A percentile compares a stretch with the other conserved stretches of the same genome.
Evolutionary conservation across 2,329 filamentous ascomycete genomes (phyloP).

Genomic region (Alternaria gansuensis): DNA sequence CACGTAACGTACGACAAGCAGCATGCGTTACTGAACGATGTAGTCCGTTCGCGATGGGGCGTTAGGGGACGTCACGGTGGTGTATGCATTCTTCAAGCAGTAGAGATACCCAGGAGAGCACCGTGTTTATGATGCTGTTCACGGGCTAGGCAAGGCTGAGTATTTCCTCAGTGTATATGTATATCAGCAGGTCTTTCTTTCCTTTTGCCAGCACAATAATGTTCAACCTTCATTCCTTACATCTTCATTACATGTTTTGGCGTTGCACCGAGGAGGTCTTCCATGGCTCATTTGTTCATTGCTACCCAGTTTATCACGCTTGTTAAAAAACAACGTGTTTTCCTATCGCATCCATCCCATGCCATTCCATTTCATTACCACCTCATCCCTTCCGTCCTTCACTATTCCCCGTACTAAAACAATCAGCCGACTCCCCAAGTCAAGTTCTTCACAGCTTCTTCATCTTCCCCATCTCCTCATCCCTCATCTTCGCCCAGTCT

Average conservation of each 20-base stretch:
- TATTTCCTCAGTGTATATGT: not conserved
- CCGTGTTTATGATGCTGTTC: not conserved
- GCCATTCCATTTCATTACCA: not conserved
- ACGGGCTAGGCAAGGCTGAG: not conserved
- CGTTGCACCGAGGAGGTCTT: not conserved
- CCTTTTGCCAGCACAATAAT: not conserved
- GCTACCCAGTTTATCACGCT: not conserved
- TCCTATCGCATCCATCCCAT: not conserved
- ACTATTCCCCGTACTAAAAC: not conserved
- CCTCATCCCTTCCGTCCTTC: not conserved
- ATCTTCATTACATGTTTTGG: not conserved
- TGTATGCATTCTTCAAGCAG: conserved; percentile 7
- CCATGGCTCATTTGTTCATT: not conserved
- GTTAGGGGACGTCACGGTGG: conserved; percentile 8
- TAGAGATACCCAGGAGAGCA: conserved; percentile 11
- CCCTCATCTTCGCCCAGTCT: conserved; percentile 35
- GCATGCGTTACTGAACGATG: not conserved
- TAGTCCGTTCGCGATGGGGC: conserved; percentile 8
- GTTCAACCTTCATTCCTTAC: not conserved
- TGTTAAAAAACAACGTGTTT: conserved; percentile 1
- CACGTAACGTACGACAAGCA: not conserved
- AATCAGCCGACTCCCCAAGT: not conserved
- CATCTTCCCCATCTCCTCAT: conserved; percentile 29
- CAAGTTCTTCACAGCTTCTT: not conserved
- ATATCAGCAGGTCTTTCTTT: not conserved